Conservation (phyloP, 2,329 filamentous ascomycete species). For the Colletotrichum spaethianum region DNA sequence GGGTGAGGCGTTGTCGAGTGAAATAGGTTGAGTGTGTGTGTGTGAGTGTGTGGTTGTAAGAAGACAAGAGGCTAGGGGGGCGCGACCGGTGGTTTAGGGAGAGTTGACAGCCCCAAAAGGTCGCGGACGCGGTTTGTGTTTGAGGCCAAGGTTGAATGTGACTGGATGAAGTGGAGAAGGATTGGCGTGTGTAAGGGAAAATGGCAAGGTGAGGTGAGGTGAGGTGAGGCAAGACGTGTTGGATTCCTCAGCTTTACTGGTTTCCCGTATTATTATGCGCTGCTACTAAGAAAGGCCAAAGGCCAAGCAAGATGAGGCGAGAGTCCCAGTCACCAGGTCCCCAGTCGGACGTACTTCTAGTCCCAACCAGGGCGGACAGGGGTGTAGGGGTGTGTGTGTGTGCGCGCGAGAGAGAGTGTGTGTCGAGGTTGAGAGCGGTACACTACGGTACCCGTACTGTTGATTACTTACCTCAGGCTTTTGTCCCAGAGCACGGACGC, state of each 20-base stretch:
- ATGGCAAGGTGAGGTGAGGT: not conserved
- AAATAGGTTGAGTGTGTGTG: conserved; percentile 12
- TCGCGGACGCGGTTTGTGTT: conserved; percentile 37
- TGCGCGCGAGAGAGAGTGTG: not conserved
- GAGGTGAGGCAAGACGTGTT: conserved; percentile 2
- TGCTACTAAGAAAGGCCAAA: conserved; percentile 6
- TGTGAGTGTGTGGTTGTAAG: conserved; percentile 22
- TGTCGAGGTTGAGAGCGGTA: not conserved
- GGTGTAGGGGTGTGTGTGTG: not conserved
- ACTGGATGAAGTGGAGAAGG: conserved; percentile 25
- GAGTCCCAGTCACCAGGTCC: conserved; percentile 15
- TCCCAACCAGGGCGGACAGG: conserved; percentile 11
- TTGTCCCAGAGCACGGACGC: conserved; percentile 39
- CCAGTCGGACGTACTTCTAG: conserved; percentile 14
- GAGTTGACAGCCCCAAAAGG: conserved; percentile 7
- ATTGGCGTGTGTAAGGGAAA: conserved; percentile 3
- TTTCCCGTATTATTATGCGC: conserved; percentile 22
- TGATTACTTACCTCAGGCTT: conserved; percentile 12
- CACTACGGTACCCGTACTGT: not conserved
- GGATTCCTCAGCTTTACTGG: conserved; percentile 10
- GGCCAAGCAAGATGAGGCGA: conserved; percentile 17
- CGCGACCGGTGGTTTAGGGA: not conserved
- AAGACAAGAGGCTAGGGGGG: conserved; percentile 30
- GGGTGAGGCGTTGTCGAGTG: conserved; percentile 16
- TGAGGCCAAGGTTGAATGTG: conserved; percentile 37